Conservation (phyloP, 805 yeast genomes). For the Saccharomycopsis sp. region DNA sequence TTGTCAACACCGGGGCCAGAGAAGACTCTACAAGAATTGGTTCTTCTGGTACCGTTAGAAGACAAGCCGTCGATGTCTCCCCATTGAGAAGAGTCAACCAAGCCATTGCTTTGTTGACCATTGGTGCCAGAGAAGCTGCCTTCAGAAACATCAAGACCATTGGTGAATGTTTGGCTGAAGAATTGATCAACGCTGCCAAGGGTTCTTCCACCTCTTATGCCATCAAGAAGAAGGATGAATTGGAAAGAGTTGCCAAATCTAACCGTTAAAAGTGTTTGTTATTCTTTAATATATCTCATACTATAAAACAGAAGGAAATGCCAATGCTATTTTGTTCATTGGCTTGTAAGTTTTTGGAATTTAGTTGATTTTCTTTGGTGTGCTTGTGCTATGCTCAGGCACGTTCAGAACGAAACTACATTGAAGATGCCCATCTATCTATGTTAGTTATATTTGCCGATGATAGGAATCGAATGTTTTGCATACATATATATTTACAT, state of each 20-base stretch:
- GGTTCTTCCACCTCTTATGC: slow-evolving; percentile 99
- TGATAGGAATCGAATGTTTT: no score
- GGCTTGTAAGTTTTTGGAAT: no score
- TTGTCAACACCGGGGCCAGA: slow-evolving; percentile 99
- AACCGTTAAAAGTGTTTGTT: slow-evolving; percentile 99
- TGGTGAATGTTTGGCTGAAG: slow-evolving; percentile 99
- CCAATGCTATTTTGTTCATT: no score
- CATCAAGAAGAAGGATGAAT: slow-evolving; percentile 99
- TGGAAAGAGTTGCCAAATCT: slow-evolving; percentile 99
- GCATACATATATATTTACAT: no score
- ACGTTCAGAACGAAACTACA: no score
- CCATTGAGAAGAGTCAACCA: slow-evolving; percentile 99
- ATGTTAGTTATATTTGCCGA: no score
- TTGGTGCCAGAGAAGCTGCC: slow-evolving; percentile 99
- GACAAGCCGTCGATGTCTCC: slow-evolving; percentile 99
- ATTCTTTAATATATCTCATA: no score
- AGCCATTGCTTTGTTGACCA: slow-evolving; percentile 94
- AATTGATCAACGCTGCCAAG: slow-evolving; percentile 99
- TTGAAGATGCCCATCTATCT: no score
- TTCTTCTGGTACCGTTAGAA: slow-evolving; percentile 99
- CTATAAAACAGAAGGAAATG: no score
- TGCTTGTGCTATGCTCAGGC: no score
- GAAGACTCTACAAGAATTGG: slow-evolving; percentile 99
- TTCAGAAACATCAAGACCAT: slow-evolving; percentile 99
- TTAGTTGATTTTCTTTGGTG: no score